Base-by-base conservation (phyloP, 2,329 filamentous ascomycete species). In the Hypomyces rosellus region DNA sequence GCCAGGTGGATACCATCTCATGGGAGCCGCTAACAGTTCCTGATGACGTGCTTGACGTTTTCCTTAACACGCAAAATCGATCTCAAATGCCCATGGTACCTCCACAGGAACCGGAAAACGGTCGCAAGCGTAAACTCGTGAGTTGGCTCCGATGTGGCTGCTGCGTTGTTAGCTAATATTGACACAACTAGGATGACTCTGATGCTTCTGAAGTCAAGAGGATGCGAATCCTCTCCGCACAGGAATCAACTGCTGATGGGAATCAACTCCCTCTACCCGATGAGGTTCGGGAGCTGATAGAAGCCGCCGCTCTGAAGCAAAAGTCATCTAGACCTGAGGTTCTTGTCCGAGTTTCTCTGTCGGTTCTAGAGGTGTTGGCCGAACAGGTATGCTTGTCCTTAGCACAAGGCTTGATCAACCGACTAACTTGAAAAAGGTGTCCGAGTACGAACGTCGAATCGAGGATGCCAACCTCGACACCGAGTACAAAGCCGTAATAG, bases 1-100 rank as follows among this genome's bases (percentile, higher is more conserved):
- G 60, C 3, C 49, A 57, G 57, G 50, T 68, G 59, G 38, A 69
- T 57, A 41, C 59, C 55, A 36, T 79, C 37, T 61, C 65, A 4
- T 82, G 74, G 74, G 70, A 74, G 13, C 70, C 75, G 2, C 68
- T 74, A 8, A 54, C 65, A 3, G 60, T 82, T 2, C 77, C 78
- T 0, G 69, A 73, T 1, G 64, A 72, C 0, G 68, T 80, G 3
- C 69, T 81, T 18, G 74, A 80, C 40, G 63, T 71, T 33, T 81
- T 67, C 59, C 58, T 65, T 36, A 64, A 61, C 50, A 71, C 72
- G 0, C 71, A 72, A 50, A 55, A 62, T 22, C 59, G 55, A 11
- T 64, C 65, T 2, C 70, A 72, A 44, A 55, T 58, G 22, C 55
- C 57, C 8, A 38, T 48, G 18, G 47, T 53, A 25, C 52, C 45